These are phyloP conservation scores for Geosmithia putterillii DNA, from an alignment of 2,329 filamentous ascomycete genomes.

Conservation along the genomic window DNA sequence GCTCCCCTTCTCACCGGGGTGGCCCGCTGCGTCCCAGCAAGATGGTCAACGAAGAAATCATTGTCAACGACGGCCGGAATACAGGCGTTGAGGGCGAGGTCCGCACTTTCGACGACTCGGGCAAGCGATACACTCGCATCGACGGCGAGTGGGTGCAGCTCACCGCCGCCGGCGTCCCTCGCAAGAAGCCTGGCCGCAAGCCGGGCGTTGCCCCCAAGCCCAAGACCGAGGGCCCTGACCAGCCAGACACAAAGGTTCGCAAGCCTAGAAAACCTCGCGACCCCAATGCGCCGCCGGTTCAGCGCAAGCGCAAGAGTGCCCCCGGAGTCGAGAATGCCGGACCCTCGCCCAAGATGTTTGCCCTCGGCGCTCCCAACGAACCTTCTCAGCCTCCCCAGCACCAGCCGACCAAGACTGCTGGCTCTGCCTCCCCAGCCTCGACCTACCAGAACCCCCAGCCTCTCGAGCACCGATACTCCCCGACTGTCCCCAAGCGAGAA, in stretches of 20 bases:
- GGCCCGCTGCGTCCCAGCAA: constrained; percentile 9
- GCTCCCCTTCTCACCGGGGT: constrained; percentile 27
- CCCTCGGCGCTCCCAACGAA: constrained; percentile 1
- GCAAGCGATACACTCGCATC: constrained; percentile 19
- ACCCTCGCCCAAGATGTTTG: constrained; percentile 5
- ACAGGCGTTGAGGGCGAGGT: not conserved
- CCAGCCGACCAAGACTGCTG: not conserved
- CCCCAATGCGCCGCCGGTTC: constrained; percentile 41
- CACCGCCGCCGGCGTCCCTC: constrained; percentile 44
- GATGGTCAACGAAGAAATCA: constrained; percentile 34
- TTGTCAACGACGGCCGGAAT: constrained; percentile 28
- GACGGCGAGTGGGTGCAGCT: constrained; percentile 32
- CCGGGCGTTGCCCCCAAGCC: constrained; percentile 42
- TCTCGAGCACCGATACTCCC: constrained; percentile 23
- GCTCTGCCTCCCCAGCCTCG: not conserved
- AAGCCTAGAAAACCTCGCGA: constrained; percentile 46
- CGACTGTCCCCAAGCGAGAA: constrained; percentile 39
- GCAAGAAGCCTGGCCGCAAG: constrained; percentile 55
- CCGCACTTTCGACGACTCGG: constrained; percentile 7
- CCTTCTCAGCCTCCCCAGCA: not conserved
- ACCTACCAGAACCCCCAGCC: constrained; percentile 10
- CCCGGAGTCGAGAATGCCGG: constrained; percentile 18
- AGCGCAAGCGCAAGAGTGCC: constrained; percentile 41
- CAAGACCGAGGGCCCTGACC: constrained; percentile 14
- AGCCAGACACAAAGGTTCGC: constrained; percentile 34